These are phyloP conservation scores for Xylaria intraflava DNA, from an alignment of 495 filamentous ascomycete species.

Conservation along the genomic window DNA sequence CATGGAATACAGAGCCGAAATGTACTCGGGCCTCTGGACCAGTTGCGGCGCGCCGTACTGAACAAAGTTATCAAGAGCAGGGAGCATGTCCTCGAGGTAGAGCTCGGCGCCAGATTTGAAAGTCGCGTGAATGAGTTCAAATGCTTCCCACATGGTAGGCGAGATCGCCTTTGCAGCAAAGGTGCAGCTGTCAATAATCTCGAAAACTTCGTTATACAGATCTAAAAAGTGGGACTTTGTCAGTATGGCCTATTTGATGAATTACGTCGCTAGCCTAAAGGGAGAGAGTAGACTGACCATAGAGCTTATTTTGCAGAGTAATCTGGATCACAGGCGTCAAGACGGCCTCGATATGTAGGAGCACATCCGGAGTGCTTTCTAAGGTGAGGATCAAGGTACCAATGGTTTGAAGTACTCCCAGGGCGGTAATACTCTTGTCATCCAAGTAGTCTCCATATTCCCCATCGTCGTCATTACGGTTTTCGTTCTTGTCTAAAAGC, in stretches of 20 bases:
- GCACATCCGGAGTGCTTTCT: conserved; percentile 91
- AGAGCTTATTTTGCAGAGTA: conserved; percentile 95
- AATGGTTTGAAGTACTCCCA: conserved; percentile 95
- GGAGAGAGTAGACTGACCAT: conserved; percentile 43
- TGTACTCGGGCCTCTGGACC: conserved; percentile 74
- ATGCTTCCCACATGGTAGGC: conserved; percentile 95
- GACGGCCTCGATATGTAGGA: conserved; percentile 87
- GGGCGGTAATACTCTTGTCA: conserved; percentile 95
- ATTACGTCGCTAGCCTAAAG: not conserved
- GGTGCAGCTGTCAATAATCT: conserved; percentile 99
- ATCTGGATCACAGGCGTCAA: conserved; percentile 95
- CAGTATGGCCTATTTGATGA: not conserved
- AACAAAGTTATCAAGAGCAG: conserved; percentile 94
- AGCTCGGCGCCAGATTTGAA: conserved; percentile 96
- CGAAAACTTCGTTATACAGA: conserved; percentile 95
- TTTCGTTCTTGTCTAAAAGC: conserved; percentile 75
- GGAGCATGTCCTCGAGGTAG: conserved; percentile 98
- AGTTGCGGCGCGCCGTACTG: conserved; percentile 78
- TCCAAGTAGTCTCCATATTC: conserved; percentile 85
- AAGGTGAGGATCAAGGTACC: conserved; percentile 94
- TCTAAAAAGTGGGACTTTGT: conserved; percentile 39
- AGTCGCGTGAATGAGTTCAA: conserved; percentile 90
- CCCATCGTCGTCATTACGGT: conserved; percentile 65
- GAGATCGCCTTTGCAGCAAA: conserved; percentile 94
- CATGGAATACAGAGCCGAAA: conserved; percentile 82